Evolutionary conservation across 805 yeast species (phyloP).

Genomic region (Lipomyces orientalis): DNA sequence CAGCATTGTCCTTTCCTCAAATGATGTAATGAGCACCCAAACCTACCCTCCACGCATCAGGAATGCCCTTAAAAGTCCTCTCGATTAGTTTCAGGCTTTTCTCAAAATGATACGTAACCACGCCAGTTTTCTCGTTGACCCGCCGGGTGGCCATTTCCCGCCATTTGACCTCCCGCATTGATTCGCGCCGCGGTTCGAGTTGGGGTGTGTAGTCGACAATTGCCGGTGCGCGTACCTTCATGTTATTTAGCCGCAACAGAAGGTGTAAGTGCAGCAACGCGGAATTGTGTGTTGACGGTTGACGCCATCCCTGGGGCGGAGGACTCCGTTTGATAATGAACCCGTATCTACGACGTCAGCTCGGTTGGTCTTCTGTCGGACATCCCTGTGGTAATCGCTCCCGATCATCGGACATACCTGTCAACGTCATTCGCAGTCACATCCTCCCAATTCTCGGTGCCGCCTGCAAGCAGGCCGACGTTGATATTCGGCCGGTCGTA

Average conservation of each 20-base stretch:
- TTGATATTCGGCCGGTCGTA: neutral
- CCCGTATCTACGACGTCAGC: constrained; percentile 18
- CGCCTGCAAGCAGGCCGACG: constrained; percentile 29
- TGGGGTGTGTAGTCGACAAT: constrained; percentile 1
- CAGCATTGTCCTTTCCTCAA: neutral
- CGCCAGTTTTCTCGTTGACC: constrained; percentile 5
- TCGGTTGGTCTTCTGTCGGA: neutral
- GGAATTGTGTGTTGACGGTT: neutral
- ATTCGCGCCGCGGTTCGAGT: constrained; percentile 18
- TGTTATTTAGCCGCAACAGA: neutral
- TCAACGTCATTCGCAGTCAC: constrained; percentile 31
- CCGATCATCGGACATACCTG: constrained; percentile 3
- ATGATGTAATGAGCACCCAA: neutral
- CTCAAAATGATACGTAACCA: constrained; percentile 16
- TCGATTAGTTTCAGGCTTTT: constrained; percentile 14
- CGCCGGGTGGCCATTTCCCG: constrained; percentile 18
- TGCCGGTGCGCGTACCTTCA: constrained; percentile 1
- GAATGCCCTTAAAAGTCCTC: constrained; percentile 36
- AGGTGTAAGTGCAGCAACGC: neutral
- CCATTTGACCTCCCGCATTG: constrained; percentile 22
- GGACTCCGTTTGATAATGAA: constrained; percentile 16
- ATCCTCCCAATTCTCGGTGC: constrained; percentile 31
- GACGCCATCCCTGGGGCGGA: neutral
- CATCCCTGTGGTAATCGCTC: neutral
- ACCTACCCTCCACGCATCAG: constrained; percentile 36